Base-by-base conservation (phyloP, 1,139 yeast species). In the Insectozyma bohioensis region DNA sequence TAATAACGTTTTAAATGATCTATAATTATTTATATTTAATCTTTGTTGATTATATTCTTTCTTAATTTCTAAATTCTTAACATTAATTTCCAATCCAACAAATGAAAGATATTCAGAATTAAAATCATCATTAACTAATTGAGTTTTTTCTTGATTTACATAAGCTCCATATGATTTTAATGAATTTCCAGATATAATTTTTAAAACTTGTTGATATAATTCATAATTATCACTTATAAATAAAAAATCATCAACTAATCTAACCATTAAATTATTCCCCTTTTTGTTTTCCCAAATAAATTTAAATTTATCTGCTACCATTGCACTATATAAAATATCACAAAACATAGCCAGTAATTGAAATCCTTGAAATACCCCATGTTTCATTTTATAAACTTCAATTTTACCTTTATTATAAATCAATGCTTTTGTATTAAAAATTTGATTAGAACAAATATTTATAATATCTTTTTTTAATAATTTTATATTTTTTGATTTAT, bases 291-390 rank as follows among this genome's bases (percentile, higher is more conserved):
- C 39, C 2, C 37, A 31, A 9, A 61, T 34, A 40, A 67, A 67
- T 2, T 47, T 41, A n/a, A 72, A 61, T 23, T 65, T 49, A 6
- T 63, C 52, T n/a, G 67, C 66, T 2, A 85, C 74, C 31, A 90
- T 54, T 6, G 72, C 67, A 45, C 84, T 85, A 47, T 85, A 84
- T 1, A 85, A 76, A 4, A 88, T 49, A 45, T 88, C 86, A 45
- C 95, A 88, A 23, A 92, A 65, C 2, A 80, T 62, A 1, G 86
- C 73, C 44, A 95, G 94, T 11, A 90, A 57, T 1, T 83, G 78
- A 6, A 87, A 78, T 0, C 98, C 98, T 57, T 92, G 98, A 34
- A 85, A 92, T 0, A 92, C 72, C 0, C 98, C 98, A 8, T 65
- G 58, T 24, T 59, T 71, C 38, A 95, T 65, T 17, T 56, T 54